Evolutionary conservation across 225 moss, liverwort and hornwort species (phyloP), one percentile per base, ranked within the genome.

Genomic region (Physcomitrium patens): DNA sequence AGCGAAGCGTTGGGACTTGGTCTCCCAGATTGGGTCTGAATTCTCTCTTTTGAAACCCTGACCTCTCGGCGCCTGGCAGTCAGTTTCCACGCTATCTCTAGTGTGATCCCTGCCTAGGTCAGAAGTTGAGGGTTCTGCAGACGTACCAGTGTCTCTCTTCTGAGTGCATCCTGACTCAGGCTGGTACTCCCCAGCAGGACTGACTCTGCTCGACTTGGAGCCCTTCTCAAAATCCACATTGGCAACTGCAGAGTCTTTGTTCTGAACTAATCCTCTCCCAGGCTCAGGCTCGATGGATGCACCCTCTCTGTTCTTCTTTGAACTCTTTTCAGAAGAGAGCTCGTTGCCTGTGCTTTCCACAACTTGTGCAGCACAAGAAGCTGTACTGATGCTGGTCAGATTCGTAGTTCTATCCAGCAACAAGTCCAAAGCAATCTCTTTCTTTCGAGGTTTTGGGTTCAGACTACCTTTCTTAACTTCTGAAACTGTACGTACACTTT

Each of bases 1-100:
- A 37, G 31, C 58, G 65, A 80, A 84, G 1, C 80, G 73, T 63
- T 84, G 84, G 12, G 80, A 76, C 46, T 76, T 77, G 16, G 80
- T 77, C 57, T 69, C 80, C 84, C 80, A 84, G 8, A 52, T 73
- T 24, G 84, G 58, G 70, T 84, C 80, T 7, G 46, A 65, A 16
- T 80, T 37, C 31, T 37, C 80, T 59, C 74, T 73, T 47, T 48
- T 77, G 31, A 59, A 65, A 44, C 57, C 64, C 44, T 57, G 51
- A 57, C 12, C 55, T 41, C 65, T 75, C 47, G 26, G 47, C 5
- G 19, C 1, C 27, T 24, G 50, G 49, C 41, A 28, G 26, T 53
- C 22, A 22, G 2, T 7, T n/a, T 12, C 51, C 71, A 18, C 12
- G 7, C 57, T 71, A 11, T 71, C 24, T 64, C 73, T 54, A 26